Conservation (phyloP, 768 basidiomycete genomes). For the Pisolithus marmoratus region DNA sequence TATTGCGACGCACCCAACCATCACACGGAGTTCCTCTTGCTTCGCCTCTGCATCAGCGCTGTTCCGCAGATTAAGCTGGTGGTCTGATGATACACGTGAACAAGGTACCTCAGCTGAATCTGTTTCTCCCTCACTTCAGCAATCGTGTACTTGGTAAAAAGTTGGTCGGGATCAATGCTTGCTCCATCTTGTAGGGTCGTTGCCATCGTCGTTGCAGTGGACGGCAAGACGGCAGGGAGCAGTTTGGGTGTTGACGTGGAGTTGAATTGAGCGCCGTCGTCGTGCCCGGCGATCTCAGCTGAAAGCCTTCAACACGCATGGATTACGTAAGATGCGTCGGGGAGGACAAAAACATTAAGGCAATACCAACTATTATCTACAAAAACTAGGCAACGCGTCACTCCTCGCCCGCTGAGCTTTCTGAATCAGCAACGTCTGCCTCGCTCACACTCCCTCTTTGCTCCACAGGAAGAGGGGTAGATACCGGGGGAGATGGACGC, state of each 20-base stretch:
- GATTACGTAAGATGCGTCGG: slow-evolving; percentile 1
- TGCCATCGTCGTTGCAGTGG: slow-evolving; percentile 4
- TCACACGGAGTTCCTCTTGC: slow-evolving; percentile 80
- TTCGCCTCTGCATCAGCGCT: slow-evolving; percentile 83
- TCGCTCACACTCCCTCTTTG: slow-evolving; percentile 19
- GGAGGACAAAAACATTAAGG: background rate
- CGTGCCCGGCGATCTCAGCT: slow-evolving; percentile 5
- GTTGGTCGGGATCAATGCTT: slow-evolving; percentile 57
- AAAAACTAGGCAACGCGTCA: slow-evolving; percentile 12
- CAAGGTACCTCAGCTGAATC: slow-evolving; percentile 56
- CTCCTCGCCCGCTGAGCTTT: slow-evolving; percentile 15
- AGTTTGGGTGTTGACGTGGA: slow-evolving; percentile 6
- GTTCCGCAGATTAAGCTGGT: slow-evolving; percentile 2
- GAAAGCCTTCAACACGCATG: slow-evolving; percentile 24
- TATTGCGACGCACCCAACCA: slow-evolving; percentile 77
- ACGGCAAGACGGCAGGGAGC: slow-evolving; percentile 6
- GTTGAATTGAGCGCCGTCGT: slow-evolving; percentile 4
- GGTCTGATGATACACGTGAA: slow-evolving; percentile 1
- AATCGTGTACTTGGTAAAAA: slow-evolving; percentile 69
- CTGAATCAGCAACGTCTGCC: slow-evolving; percentile 11
- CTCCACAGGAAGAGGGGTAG: slow-evolving; percentile 31
- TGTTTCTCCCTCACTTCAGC: slow-evolving; percentile 64
- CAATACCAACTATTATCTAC: slow-evolving; percentile 3
- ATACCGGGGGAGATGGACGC: slow-evolving; percentile 20
- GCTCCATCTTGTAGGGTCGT: slow-evolving; percentile 14